Conservation (phyloP, 1,284 basidiomycete species). For the Pascua guehoae region DNA sequence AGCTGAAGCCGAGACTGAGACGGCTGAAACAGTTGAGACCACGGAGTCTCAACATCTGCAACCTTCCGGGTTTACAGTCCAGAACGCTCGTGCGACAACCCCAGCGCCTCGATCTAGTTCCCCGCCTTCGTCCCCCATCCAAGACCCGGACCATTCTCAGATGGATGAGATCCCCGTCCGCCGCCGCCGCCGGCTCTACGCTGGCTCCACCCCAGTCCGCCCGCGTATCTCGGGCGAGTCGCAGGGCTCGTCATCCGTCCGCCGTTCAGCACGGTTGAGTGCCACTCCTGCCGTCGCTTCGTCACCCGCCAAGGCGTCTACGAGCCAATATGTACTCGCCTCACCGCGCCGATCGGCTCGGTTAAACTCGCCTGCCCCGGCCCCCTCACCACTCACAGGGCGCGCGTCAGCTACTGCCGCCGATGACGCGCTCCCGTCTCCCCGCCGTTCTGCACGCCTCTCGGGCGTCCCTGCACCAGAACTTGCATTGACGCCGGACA, state of each 20-base stretch:
- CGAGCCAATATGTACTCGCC: background rate
- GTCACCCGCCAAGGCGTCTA: background rate
- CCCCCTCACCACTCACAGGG: too few species aligned
- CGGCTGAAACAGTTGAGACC: too few species aligned
- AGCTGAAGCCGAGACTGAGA: background rate
- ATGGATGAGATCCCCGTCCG: background rate
- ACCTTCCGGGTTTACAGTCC: background rate
- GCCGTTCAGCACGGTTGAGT: background rate
- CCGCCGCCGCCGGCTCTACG: background rate
- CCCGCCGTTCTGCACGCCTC: too few species aligned
- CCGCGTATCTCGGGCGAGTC: conserved; percentile 3
- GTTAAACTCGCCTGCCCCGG: background rate
- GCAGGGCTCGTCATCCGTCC: background rate
- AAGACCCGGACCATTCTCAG: background rate
- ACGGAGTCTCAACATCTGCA: background rate
- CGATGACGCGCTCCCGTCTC: too few species aligned
- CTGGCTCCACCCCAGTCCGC: conserved; percentile 6
- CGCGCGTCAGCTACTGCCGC: too few species aligned
- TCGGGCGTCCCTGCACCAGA: too few species aligned
- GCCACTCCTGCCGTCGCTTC: background rate
- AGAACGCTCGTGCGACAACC: too few species aligned
- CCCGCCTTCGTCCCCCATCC: background rate
- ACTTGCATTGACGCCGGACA: too few species aligned
- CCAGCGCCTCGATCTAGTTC: too few species aligned
- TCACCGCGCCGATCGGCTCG: background rate